A percentile compares a stretch with the other conserved stretches of the same genome.
Conservation (phyloP, 1,139 yeast species). For the Suhomyces bribrorum region DNA sequence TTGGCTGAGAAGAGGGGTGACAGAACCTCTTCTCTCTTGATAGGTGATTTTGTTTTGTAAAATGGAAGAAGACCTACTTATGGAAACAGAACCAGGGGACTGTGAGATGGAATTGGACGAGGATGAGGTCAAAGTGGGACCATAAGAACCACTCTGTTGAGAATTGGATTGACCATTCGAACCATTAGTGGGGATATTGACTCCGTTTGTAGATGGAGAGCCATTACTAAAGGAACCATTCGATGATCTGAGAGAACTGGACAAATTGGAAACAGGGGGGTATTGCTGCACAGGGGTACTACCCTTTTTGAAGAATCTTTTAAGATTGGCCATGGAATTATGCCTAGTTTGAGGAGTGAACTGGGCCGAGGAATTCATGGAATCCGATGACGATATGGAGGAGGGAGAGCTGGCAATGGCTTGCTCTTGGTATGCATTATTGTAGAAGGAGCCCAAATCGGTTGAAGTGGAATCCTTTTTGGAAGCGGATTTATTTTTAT, state of each 20-base stretch:
- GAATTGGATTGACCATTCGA: constrained; percentile 17
- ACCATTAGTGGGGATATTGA: constrained; percentile 17
- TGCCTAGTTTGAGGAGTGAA: constrained; percentile 43
- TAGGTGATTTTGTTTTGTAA: constrained; percentile 35
- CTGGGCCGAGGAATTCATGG: constrained; percentile 22
- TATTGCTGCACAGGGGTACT: constrained; percentile 30
- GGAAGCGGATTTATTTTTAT: constrained; percentile 32
- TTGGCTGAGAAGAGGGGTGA: constrained; percentile 30
- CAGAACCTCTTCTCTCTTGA: constrained; percentile 43
- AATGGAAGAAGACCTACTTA: constrained; percentile 31
- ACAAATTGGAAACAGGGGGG: constrained; percentile 37
- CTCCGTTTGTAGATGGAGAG: constrained; percentile 10
- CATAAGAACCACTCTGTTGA: constrained; percentile 11
- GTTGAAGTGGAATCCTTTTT: constrained; percentile 35
- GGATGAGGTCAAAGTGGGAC: constrained; percentile 27
- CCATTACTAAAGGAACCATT: constrained; percentile 13
- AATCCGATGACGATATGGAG: constrained; percentile 41
- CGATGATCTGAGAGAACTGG: constrained; percentile 38
- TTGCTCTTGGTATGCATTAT: constrained; percentile 41
- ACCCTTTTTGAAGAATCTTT: constrained; percentile 58
- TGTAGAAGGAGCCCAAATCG: constrained; percentile 49
- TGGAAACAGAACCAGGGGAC: constrained; percentile 25
- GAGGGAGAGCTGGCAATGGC: constrained; percentile 39
- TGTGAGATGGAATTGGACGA: constrained; percentile 40
- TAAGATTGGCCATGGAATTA: constrained; percentile 74